Base-by-base conservation (phyloP, 2,329 filamentous ascomycete species). In the Tolypocladium tundrense region DNA sequence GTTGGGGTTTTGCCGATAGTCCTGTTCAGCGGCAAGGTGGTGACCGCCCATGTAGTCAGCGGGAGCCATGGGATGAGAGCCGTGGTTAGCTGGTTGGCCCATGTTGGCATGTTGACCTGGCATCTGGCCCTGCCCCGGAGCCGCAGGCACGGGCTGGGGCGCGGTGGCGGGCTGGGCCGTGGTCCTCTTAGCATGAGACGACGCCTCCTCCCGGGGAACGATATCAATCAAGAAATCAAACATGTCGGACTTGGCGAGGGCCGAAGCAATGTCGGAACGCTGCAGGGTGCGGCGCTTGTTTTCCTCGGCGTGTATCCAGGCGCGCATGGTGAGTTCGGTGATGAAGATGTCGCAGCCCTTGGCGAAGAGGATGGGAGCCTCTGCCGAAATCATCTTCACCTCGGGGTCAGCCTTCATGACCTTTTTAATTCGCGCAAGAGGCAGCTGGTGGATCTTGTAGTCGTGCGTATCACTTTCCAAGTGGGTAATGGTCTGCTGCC, bases 331-430 rank as follows among this genome's bases (percentile, higher is more conserved):
- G 60, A 99, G 80, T 75, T 99, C 94, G 1, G 92, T 97, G 69
- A 99, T 99, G 77, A 99, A 99, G 69, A 97, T 97, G 70, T 99
- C 94, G 74, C 94, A 97, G 42, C 93, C 94, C 75, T 99, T 99
- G 55, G 94, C 94, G 68, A 99, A 99, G 16, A 99, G 80, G 65
- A 99, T 99, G 1, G 94, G 94, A 1, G 94, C 94, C 75, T 99
- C 94, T 10, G 94, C 94, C 4, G 92, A 97, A 62, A 99, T 99
- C 94, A 99, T 99, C 79, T 99, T 99, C 53, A 99, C 94, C 68
- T 99, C 94, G 0, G 94, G 94, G 66, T 99, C 94, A 1, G 94
- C 94, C 77, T 99, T 99, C 94, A 99, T 99, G 64, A 99, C 94
- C 74, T 99, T 99, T 80, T 99, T 99, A 78, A 99, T 99, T 57